phyloP scores from a whole-genome alignment of 768 basidiomycete genomes.

The Russula ochroleuca region DNA sequence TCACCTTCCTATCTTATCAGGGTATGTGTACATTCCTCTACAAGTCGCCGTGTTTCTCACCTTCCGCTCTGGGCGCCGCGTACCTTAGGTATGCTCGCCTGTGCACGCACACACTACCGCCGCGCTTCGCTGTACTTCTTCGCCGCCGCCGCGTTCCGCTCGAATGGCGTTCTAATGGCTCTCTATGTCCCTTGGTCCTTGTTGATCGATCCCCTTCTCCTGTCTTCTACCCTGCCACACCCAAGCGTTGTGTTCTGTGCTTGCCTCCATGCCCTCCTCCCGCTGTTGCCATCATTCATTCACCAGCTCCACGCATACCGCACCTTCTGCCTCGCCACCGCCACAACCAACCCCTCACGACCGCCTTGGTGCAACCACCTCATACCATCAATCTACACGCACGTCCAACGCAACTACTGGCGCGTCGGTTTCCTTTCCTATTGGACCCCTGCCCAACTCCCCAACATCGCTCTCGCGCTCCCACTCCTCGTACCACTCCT shows the following conservation, averaged over 20 bases:
- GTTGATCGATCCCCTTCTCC: slow-evolving; percentile 50
- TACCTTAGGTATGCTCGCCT: slow-evolving; percentile 55
- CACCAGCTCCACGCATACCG: slow-evolving; percentile 68
- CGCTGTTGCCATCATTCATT: slow-evolving; percentile 60
- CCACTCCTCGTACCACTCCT: slow-evolving; percentile 60
- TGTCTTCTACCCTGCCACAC: slow-evolving; percentile 35
- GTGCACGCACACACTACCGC: slow-evolving; percentile 47
- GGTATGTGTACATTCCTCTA: slow-evolving; percentile 41
- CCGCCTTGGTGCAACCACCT: slow-evolving; percentile 60
- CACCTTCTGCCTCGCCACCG: slow-evolving; percentile 52
- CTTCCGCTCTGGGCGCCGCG: not conserved
- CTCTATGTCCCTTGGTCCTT: slow-evolving; percentile 78
- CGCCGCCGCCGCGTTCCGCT: slow-evolving; percentile 61
- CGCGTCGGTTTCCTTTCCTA: slow-evolving; percentile 76
- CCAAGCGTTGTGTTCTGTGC: slow-evolving; percentile 37
- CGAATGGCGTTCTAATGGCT: slow-evolving; percentile 72
- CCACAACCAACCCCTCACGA: slow-evolving; percentile 23
- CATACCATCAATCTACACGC: slow-evolving; percentile 71
- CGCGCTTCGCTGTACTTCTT: slow-evolving; percentile 58
- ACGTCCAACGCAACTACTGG: slow-evolving; percentile 87
- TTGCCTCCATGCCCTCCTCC: slow-evolving; percentile 41
- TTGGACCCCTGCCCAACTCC: slow-evolving; percentile 78
- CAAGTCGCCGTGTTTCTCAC: not conserved
- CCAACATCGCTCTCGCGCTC: slow-evolving; percentile 78
- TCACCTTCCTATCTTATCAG: slow-evolving; percentile 72